Evolutionary conservation across 2,329 filamentous ascomycete species (phyloP).

Genomic region (Dactylellina cionopaga): DNA sequence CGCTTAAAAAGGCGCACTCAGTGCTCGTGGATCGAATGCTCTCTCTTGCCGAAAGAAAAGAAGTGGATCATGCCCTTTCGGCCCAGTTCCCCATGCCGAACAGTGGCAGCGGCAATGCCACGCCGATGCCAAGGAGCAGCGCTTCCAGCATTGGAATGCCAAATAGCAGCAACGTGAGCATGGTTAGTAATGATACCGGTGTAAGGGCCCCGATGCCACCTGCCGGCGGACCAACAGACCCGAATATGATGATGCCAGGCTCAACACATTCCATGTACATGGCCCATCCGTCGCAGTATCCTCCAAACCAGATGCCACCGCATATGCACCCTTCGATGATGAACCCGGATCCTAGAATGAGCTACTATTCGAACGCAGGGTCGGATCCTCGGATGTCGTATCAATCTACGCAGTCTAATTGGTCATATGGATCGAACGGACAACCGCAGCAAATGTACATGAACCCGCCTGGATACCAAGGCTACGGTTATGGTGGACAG

Average conservation of each 20-base stretch:
- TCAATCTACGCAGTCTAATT: constrained; percentile 30
- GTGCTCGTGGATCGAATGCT: constrained; percentile 74
- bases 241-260: neutral
- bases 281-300: constrained; percentile 11
- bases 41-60: constrained; percentile 64
- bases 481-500: constrained; percentile 19
- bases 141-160: no score
- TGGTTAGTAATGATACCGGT: neutral
- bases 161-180: neutral
- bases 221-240: neutral
- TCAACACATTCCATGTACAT: constrained; percentile 17
- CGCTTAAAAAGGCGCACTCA: constrained; percentile 78
- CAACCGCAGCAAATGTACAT: neutral
- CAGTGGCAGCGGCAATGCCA: neutral
- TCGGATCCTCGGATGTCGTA: constrained; percentile 30
- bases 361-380: neutral
- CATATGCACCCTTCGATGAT: neutral
- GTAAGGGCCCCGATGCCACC: neutral
- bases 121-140: no score
- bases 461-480: constrained; percentile 11
- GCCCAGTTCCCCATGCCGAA: constrained; percentile 20
- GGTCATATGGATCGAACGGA: constrained; percentile 9
- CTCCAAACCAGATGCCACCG: neutral
- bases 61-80: constrained; percentile 54
- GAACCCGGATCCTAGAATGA: constrained; percentile 28